Percentiles rank a stretch among this genome's conserved stretches.
Evolutionary conservation across 2,329 filamentous ascomycete genomes (phyloP).

Genomic region (Shiraia sp.): DNA sequence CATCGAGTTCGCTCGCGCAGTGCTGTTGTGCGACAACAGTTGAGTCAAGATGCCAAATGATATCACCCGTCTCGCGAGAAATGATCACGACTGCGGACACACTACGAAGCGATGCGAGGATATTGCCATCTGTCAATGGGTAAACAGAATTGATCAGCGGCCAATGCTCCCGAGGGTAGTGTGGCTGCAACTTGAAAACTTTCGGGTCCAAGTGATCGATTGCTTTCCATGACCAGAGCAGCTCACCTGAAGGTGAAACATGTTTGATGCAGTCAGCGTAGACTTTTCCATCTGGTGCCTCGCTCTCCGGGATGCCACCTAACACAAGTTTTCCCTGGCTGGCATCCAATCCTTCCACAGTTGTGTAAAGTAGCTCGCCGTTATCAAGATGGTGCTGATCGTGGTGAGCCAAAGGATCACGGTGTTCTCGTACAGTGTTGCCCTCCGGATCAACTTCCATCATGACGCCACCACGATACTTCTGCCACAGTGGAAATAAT

Average conservation of each 20-base stretch:
- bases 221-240: conserved; percentile 51
- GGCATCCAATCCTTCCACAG: conserved; percentile 45
- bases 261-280: conserved; percentile 52
- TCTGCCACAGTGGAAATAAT: conserved; percentile 51
- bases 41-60: conserved; percentile 50
- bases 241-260: conserved; percentile 44
- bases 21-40: conserved; percentile 51
- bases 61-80: conserved; percentile 44
- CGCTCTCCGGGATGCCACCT: conserved; percentile 49
- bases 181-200: conserved; percentile 47
- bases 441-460: conserved; percentile 46
- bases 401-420: conserved; percentile 51
- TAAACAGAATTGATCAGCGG: conserved; percentile 52
- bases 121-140: conserved; percentile 46
- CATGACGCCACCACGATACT: conserved; percentile 54
- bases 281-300: conserved; percentile 43
- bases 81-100: conserved; percentile 52
- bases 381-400: conserved; percentile 53
- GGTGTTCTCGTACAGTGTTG: conserved; percentile 46
- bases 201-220: conserved; percentile 47
- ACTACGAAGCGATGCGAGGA: conserved; percentile 50
- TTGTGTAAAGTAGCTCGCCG: conserved; percentile 50
- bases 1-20: conserved; percentile 47
- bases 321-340: conserved; percentile 44
- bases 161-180: conserved; percentile 50